Conservation (phyloP, 768 basidiomycete genomes). For the Pleurotus eryngii region DNA sequence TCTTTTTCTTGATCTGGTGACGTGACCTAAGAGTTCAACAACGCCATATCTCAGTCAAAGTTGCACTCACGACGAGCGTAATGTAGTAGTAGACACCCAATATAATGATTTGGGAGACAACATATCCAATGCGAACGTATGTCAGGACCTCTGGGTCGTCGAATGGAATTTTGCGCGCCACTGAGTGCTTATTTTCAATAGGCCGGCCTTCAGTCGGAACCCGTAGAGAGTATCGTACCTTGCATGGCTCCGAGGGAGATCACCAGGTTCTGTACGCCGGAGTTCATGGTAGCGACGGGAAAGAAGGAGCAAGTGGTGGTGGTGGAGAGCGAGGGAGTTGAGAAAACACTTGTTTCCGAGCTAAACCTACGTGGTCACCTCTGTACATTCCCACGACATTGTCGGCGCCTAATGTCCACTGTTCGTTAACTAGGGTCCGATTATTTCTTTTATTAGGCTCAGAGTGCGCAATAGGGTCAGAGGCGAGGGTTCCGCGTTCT, state of each 20-base stretch:
- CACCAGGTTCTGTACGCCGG: slow-evolving; percentile 76
- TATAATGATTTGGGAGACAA: slow-evolving; percentile 66
- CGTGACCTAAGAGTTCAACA: slow-evolving; percentile 8
- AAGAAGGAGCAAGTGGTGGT: no score
- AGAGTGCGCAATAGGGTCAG: no score
- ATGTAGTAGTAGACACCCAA: slow-evolving; percentile 79
- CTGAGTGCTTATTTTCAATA: slow-evolving; percentile 33
- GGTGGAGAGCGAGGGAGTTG: no score
- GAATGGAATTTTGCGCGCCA: slow-evolving; percentile 88
- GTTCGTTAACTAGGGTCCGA: no score
- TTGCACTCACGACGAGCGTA: slow-evolving; percentile 60
- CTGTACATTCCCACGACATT: no score
- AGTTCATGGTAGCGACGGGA: slow-evolving; percentile 50
- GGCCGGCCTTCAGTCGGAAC: background rate
- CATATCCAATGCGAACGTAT: slow-evolving; percentile 84
- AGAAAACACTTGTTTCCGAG: no score
- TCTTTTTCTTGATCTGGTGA: slow-evolving; percentile 84
- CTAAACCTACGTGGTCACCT: no score
- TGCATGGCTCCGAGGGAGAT: slow-evolving; percentile 96
- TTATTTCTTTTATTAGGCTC: no score
- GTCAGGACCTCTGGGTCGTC: slow-evolving; percentile 80
- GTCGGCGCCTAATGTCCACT: no score
- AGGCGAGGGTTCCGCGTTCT: no score
- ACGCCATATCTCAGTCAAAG: background rate
- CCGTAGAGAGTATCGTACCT: slow-evolving; percentile 34